Percentiles rank a stretch among this genome's conserved stretches.
Evolutionary conservation across 2,329 filamentous ascomycete genomes (phyloP).

Genomic region (Sporothrix luriei): DNA sequence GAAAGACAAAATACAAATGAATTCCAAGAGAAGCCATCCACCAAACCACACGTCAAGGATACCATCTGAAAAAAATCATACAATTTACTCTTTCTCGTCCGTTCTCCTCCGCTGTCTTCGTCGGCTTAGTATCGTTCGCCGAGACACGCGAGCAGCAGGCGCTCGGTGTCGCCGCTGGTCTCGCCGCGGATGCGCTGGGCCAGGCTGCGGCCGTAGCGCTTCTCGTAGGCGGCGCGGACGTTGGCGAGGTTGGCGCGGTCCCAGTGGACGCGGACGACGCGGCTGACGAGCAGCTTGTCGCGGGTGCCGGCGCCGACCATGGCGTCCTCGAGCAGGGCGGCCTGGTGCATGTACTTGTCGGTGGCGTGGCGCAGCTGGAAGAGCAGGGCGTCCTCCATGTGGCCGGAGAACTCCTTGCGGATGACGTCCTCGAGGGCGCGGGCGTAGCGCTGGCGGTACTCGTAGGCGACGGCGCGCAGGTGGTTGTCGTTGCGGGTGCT

Average conservation of each 20-base stretch:
- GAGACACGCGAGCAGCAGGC: constrained; percentile 70
- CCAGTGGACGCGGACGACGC: constrained; percentile 85
- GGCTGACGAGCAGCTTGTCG: constrained; percentile 73
- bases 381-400: constrained; percentile 84
- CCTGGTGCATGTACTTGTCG: constrained; percentile 84
- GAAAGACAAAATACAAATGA: not conserved
- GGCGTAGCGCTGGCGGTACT: constrained; percentile 72
- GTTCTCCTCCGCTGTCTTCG: too few species aligned
- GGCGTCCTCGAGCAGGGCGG: constrained; percentile 75
- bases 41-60: not conserved
- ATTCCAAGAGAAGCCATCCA: not conserved
- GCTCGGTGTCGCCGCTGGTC: constrained; percentile 82
- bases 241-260: constrained; percentile 72
- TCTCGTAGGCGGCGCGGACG: constrained; percentile 76
- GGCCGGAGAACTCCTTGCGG: constrained; percentile 81
- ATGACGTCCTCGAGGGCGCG: constrained; percentile 72
- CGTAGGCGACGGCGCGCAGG: constrained; percentile 75
- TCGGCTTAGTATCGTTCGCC: constrained; percentile 45
- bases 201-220: constrained; percentile 69
- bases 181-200: constrained; percentile 73
- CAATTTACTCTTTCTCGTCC: not conserved
- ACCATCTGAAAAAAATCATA: not conserved
- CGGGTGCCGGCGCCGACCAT: constrained; percentile 90
- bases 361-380: constrained; percentile 75
- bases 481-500: constrained; percentile 77